Evolutionary conservation across 2,329 filamentous ascomycete genomes (phyloP).

Genomic region (Pseudogymnoascus pannorum): DNA sequence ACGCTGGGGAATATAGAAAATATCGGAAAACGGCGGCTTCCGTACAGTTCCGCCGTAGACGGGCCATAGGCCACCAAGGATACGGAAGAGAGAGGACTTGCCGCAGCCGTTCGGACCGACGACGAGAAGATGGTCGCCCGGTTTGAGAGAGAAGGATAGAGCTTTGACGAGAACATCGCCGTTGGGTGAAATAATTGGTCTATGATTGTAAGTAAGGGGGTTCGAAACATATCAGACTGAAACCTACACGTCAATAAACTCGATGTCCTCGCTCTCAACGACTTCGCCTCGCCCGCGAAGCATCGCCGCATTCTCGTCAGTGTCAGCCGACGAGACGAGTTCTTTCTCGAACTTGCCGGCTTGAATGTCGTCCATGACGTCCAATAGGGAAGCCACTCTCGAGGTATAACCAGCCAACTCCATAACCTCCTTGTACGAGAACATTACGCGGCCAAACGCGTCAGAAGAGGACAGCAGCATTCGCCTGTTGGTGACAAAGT

Average conservation of each 20-base stretch:
- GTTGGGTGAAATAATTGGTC: constrained; percentile 91
- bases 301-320: constrained; percentile 73
- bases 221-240: background rate
- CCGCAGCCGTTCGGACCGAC: constrained; percentile 96
- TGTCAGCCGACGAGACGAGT: constrained; percentile 80
- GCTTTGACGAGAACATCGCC: constrained; percentile 84
- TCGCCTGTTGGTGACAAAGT: constrained; percentile 87
- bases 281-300: constrained; percentile 75
- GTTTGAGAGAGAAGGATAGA: constrained; percentile 78
- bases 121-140: constrained; percentile 81
- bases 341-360: constrained; percentile 93
- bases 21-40: constrained; percentile 85
- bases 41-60: constrained; percentile 91
- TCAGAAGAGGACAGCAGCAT: constrained; percentile 91
- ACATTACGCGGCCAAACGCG: constrained; percentile 93
- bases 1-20: constrained; percentile 96
- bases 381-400: constrained; percentile 78
- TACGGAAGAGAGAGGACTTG: constrained; percentile 92
- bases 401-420: constrained; percentile 94
- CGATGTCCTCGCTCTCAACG: constrained; percentile 73
- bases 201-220: constrained; percentile 25
- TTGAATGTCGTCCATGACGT: constrained; percentile 91
- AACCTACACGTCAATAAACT: constrained; percentile 71
- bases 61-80: constrained; percentile 92
- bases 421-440: constrained; percentile 95